Evolutionary conservation across 2,329 filamentous ascomycete species (phyloP), one percentile per base, ranked within the genome.

Genomic region (Trichoderma aggressivum): DNA sequence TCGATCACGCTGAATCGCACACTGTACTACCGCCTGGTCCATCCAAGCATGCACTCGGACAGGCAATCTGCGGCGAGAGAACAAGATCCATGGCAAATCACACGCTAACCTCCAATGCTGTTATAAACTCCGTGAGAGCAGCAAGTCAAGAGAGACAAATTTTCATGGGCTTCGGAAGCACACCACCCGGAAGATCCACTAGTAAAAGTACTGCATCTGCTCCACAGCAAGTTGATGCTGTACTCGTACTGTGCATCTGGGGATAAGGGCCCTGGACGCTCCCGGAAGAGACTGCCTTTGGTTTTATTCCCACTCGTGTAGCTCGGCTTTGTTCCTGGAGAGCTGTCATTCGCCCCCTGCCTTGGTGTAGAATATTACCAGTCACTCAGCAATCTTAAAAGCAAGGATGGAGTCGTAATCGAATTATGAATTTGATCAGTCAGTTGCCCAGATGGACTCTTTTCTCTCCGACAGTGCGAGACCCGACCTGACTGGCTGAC

Each of bases 131-230:
- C 47, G 47, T 53, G 24, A 21, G 21, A 53, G n/a, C 47, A 53
- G 24, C 47, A 53, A 53, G 47, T 24, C n/a, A 53, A 50, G 39
- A 50, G 56, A 61, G 39, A 61, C 34, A 61, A 68, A 69, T 36
- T 53, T 69, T 50, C 65, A 69, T 36, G 65, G 65, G 55, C 65
- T 69, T 69, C 65, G 65, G 65, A 69, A 61, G 65, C 65, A 69
- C 65, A 69, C 43, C 43, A 69, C 39, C 56, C 56, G 65, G 56
- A 43, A 69, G 56, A 61, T 69, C 65, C 65, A 53, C 65, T 36
- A n/a, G 65, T 50, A 47, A 32, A 60, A 58, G 39, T 59, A 47
- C 24, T 30, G 28, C 36, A 36, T 16, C 24, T 61, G 21, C 60
- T 64, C 30, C 67, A 50, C 36, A 10, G 7, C 18, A 21, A 34